These are phyloP conservation scores for Eragrostis tef DNA, from an alignment of 202 grass and related monocot genomes.

Conservation along the genomic window DNA sequence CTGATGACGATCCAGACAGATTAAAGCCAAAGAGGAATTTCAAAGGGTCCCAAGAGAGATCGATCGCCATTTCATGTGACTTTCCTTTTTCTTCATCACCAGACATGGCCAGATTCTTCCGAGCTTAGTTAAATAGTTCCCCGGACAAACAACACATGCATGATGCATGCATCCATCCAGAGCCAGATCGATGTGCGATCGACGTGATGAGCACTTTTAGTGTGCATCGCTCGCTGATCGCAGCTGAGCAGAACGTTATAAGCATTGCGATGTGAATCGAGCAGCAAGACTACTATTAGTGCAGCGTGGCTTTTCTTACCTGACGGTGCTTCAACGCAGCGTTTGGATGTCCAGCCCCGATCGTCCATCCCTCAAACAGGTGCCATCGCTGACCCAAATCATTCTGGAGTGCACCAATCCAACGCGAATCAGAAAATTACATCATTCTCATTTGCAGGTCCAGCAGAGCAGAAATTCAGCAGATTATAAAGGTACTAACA, in stretches of 20 bases:
- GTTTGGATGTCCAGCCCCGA: neutral
- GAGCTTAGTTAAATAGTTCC: neutral
- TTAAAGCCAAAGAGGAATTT: slow-evolving; percentile 54
- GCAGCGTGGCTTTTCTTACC: neutral
- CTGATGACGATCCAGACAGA: slow-evolving; percentile 45
- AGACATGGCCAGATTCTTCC: slow-evolving; percentile 40
- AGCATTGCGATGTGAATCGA: neutral
- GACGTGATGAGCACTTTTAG: neutral
- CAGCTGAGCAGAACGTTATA: neutral
- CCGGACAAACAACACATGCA: neutral
- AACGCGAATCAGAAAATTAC: too few relatives aligned
- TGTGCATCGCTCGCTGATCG: too few relatives aligned
- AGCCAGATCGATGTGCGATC: neutral
- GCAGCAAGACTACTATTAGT: neutral
- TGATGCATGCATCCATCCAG: neutral
- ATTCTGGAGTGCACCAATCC: neutral
- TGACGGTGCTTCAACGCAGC: neutral
- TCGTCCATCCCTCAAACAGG: neutral
- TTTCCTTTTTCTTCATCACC: slow-evolving; percentile 39
- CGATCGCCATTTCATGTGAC: slow-evolving; percentile 32
- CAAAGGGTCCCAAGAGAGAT: slow-evolving; percentile 8
- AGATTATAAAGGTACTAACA: too few relatives aligned
- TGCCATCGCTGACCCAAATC: neutral
- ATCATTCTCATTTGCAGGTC: neutral
- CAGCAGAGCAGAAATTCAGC: too few relatives aligned